These are phyloP conservation scores for Alternaria infectoria DNA, from an alignment of 2,329 filamentous ascomycete genomes.

Conservation along the genomic window DNA sequence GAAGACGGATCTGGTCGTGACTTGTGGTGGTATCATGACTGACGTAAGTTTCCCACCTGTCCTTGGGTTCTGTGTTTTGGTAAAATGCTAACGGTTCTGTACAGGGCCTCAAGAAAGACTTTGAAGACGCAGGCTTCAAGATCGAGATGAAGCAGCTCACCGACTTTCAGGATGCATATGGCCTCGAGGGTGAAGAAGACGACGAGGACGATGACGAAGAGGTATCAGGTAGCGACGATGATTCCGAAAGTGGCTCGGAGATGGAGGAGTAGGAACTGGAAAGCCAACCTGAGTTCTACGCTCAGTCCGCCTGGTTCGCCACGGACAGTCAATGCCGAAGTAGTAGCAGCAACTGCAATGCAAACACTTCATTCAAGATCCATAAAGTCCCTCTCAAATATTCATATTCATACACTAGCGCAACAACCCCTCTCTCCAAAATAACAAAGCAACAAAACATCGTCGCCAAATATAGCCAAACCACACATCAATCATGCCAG, in stretches of 20 bases:
- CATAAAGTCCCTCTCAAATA: not conserved
- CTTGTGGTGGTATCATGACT: conserved; percentile 82
- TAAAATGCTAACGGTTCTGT: not conserved
- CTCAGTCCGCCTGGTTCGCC: not conserved
- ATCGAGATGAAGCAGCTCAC: conserved; percentile 75
- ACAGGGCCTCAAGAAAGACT: conserved; percentile 76
- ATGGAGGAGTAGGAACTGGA: conserved; percentile 28
- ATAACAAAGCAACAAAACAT: not conserved
- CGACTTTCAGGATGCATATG: conserved; percentile 90
- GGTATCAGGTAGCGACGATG: conserved; percentile 57
- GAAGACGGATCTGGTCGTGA: conserved; percentile 84
- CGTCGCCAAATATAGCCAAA: not conserved
- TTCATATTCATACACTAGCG: conserved; percentile 9
- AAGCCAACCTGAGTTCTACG: not conserved
- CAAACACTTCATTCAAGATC: not conserved
- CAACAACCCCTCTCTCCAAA: not conserved
- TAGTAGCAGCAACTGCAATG: not conserved
- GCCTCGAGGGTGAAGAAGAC: conserved; percentile 69
- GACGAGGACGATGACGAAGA: conserved; percentile 66
- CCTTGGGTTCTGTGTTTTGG: not conserved
- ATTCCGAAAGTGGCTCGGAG: conserved; percentile 31
- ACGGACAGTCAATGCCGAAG: not conserved
- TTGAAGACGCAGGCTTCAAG: conserved; percentile 78
- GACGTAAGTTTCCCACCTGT: conserved; percentile 66
- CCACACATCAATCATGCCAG: not conserved